phyloP scores from a whole-genome alignment of 116 monocot genomes.

The Zostera marina region DNA sequence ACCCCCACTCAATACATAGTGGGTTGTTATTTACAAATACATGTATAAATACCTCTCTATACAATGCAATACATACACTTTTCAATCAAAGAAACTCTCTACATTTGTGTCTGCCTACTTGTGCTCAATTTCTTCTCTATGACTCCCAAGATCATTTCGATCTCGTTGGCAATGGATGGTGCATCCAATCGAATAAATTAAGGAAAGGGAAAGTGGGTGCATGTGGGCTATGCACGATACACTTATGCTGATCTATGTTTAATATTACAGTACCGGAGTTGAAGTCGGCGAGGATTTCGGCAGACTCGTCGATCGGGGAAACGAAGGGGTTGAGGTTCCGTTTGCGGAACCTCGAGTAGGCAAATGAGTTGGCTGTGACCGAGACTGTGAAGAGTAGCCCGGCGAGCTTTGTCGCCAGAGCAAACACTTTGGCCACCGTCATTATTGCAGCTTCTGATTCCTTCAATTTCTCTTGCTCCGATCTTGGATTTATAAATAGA shows the following conservation, averaged over 20 bases:
- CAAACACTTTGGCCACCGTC: slow-evolving; percentile 21
- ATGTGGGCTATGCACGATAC: too few relatives aligned
- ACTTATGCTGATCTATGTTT: neutral
- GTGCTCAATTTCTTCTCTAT: too few relatives aligned
- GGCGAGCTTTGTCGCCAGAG: slow-evolving; percentile 54
- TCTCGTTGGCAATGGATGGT: too few relatives aligned
- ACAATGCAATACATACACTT: too few relatives aligned
- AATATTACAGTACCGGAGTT: neutral
- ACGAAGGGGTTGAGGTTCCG: slow-evolving; percentile 35
- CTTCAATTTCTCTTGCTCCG: neutral
- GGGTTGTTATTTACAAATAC: too few relatives aligned
- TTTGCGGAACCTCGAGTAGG: slow-evolving; percentile 47
- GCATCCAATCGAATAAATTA: neutral
- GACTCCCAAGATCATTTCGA: too few relatives aligned
- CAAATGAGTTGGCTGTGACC: slow-evolving; percentile 45
- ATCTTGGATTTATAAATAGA: too few relatives aligned
- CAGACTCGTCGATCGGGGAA: slow-evolving; percentile 60
- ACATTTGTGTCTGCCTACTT: too few relatives aligned
- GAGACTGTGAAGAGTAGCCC: slow-evolving; percentile 27
- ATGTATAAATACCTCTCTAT: too few relatives aligned
- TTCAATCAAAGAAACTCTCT: too few relatives aligned
- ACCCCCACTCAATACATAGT: too few relatives aligned
- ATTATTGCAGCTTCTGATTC: slow-evolving; percentile 1
- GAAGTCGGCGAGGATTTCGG: slow-evolving; percentile 65
- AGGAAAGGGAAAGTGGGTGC: neutral